Base-by-base conservation (phyloP, 495 filamentous ascomycete species). In the Neurospora hispaniola region DNA sequence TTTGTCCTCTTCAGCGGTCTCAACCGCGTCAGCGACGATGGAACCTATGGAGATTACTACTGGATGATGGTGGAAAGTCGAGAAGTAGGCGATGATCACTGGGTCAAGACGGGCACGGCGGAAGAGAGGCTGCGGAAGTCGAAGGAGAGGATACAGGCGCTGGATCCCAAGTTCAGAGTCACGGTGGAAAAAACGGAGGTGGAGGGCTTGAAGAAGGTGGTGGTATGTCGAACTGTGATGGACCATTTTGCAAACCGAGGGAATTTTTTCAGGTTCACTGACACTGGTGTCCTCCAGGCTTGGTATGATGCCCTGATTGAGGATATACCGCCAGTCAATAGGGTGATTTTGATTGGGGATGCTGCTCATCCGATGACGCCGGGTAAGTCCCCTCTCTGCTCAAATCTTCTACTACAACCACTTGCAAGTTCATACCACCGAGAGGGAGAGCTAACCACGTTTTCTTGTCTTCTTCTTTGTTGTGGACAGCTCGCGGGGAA, bases 301-400 rank as follows among this genome's bases (percentile, higher is more conserved):
- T 75, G 71, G 76, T 72, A 48, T 35, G 74, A 77, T 27, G 81
- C 80, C 14, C 48, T 70, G 0, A 71, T 76, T 16, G 71, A 78
- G 5, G 14, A 73, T 3, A 39, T 74, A 23, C 71, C 79, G 0
- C 75, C 80, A 0, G 71, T 74, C 14, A 82, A 87, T 8, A 73
- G 84, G 41, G 80, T 88, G 0, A 85, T 86, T 0, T 44, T 89
- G 31, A 84, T 85, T 10, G 88, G 88, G 0, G 89, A 90, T 79
- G 87, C 88, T 0, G 85, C 85, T 0, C 88, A 90, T 78, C 82
- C 87, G 0, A 89, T 89, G 87, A 85, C 86, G 2, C 85, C 83
- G 27, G 82, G 88, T 89, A 85, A 31, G 27, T 31, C 27, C 27
- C 2, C 27, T 31, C 27, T 31, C 27, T 31, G 27, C 27, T 31